Percentiles rank a stretch among this genome's conserved stretches.
Evolutionary conservation across 2,329 filamentous ascomycete species (phyloP).

Genomic region (Aspergillus quadricinctus): DNA sequence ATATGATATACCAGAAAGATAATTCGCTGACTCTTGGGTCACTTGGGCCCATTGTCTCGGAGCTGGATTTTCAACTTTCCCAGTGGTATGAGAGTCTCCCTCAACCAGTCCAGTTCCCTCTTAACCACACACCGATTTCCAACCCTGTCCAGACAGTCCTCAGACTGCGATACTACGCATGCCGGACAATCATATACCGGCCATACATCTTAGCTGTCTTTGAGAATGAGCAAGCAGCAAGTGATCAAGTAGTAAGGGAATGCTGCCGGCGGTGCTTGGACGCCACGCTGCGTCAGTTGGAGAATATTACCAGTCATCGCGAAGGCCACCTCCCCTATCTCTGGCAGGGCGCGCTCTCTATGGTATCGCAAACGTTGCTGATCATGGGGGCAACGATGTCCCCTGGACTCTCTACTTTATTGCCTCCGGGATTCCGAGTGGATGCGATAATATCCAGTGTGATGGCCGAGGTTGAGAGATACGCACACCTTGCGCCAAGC

Average conservation of each 20-base stretch:
- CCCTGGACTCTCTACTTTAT: constrained; percentile 62
- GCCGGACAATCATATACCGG: constrained; percentile 79
- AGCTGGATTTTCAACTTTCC: constrained; percentile 75
- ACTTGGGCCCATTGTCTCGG: constrained; percentile 71
- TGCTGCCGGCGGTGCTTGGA: constrained; percentile 79
- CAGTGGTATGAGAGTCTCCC: constrained; percentile 83
- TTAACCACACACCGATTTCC: constrained; percentile 60
- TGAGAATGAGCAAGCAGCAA: constrained; percentile 67
- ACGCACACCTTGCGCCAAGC: constrained; percentile 71
- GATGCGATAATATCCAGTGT: constrained; percentile 76
- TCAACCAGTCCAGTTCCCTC: constrained; percentile 70
- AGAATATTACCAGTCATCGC: constrained; percentile 74
- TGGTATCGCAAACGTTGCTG: constrained; percentile 75
- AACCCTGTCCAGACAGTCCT: constrained; percentile 77
- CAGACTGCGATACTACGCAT: constrained; percentile 75
- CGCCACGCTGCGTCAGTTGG: constrained; percentile 72
- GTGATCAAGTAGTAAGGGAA: constrained; percentile 69
- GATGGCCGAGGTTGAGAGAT: constrained; percentile 68
- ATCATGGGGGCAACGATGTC: constrained; percentile 85
- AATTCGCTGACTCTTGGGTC: constrained; percentile 67
- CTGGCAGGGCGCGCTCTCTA: constrained; percentile 78
- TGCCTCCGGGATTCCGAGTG: constrained; percentile 55
- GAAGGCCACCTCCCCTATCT: constrained; percentile 81
- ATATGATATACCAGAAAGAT: constrained; percentile 73
- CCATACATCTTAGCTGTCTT: constrained; percentile 77